Percentiles rank a stretch among this genome's conserved stretches.
These are phyloP conservation scores for Bryum argenteum DNA, from an alignment of 225 moss, liverwort and hornwort species.

Conservation along the genomic window DNA sequence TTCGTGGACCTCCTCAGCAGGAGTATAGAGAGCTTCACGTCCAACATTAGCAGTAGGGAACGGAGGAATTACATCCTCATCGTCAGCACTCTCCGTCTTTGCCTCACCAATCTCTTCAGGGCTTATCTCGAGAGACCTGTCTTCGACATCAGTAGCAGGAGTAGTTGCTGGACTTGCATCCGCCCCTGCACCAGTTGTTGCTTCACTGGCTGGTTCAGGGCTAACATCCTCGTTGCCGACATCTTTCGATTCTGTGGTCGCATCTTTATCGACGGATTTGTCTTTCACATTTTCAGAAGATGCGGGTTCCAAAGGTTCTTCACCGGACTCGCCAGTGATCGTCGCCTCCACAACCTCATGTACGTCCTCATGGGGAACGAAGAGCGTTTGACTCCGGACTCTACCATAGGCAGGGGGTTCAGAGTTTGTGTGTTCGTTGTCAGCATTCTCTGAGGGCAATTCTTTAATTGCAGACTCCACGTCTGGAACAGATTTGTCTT, in stretches of 20 bases:
- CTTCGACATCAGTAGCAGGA: conserved; percentile 20
- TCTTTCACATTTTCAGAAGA: background rate
- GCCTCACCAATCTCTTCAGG: conserved; percentile 19
- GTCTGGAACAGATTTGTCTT: too few species aligned
- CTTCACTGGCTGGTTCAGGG: conserved; percentile 30
- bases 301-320: too few species aligned
- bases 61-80: conserved; percentile 13
- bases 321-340: too few species aligned
- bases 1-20: conserved; percentile 31
- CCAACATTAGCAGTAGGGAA: conserved; percentile 17
- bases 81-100: conserved; percentile 22
- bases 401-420: too few species aligned
- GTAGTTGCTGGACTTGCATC: background rate
- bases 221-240: conserved; percentile 10
- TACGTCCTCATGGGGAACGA: too few species aligned
- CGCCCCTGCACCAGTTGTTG: background rate
- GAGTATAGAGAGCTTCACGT: conserved; percentile 19
- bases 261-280: conserved; percentile 15
- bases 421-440: too few species aligned
- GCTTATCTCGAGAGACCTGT: conserved; percentile 20
- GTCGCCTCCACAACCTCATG: too few species aligned
- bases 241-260: conserved; percentile 8
- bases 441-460: too few species aligned
- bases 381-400: too few species aligned
- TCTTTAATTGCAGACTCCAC: too few species aligned